phyloP scores from a whole-genome alignment of 2,329 filamentous ascomycete species.

The Penicillium sumatraense region DNA sequence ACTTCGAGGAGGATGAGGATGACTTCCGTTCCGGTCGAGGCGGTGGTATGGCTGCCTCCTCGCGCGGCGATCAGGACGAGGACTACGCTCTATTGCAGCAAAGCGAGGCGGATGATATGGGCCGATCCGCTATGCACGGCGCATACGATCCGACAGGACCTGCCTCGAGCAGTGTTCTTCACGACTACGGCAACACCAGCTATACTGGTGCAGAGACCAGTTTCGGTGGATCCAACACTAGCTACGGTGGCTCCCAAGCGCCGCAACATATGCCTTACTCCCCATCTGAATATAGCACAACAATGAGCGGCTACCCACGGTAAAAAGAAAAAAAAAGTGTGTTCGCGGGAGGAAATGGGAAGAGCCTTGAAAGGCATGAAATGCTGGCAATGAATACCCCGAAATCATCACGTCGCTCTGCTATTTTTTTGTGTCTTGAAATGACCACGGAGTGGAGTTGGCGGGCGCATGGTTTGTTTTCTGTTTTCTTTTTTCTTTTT shows the following conservation, averaged over 20 bases:
- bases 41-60: constrained; percentile 45
- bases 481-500: constrained; percentile 9
- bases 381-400: constrained; percentile 26
- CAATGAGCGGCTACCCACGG: constrained; percentile 21
- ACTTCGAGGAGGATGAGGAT: constrained; percentile 51
- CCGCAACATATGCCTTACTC: constrained; percentile 12
- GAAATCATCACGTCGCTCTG: constrained; percentile 16
- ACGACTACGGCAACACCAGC: constrained; percentile 45
- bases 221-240: background rate
- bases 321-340: constrained; percentile 27
- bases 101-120: constrained; percentile 50
- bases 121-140: constrained; percentile 42
- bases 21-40: constrained; percentile 48
- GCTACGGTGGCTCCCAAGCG: constrained; percentile 12
- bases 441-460: constrained; percentile 40
- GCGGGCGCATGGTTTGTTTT: constrained; percentile 30
- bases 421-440: constrained; percentile 28
- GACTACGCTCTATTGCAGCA: constrained; percentile 59
- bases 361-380: constrained; percentile 2
- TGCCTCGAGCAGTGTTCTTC: constrained; percentile 37
- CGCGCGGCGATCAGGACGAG: constrained; percentile 49
- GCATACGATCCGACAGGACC: constrained; percentile 46
- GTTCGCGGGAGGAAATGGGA: constrained; percentile 7
- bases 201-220: constrained; percentile 36
- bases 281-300: constrained; percentile 19